Conservation (phyloP, 495 filamentous ascomycete genomes). For the Tuber brumale region DNA sequence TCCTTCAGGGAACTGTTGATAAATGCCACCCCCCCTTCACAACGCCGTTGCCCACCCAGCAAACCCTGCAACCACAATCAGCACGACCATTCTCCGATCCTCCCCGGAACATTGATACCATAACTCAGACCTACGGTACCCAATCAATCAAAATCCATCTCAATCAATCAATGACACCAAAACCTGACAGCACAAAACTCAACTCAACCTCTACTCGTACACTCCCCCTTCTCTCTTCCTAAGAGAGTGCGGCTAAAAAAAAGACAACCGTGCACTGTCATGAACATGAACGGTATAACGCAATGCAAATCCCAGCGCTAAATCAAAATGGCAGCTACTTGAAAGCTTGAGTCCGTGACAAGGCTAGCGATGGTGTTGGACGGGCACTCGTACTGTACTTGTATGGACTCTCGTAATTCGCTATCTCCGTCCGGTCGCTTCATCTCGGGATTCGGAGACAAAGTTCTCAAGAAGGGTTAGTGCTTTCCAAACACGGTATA, state of each 20-base stretch:
- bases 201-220: not conserved
- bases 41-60: not conserved
- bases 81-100: not conserved
- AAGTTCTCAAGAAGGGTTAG: too few species aligned
- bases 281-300: not conserved
- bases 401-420: too few species aligned
- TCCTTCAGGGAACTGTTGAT: not conserved
- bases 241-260: not conserved
- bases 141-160: not conserved
- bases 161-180: not conserved
- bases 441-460: too few species aligned
- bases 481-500: too few species aligned
- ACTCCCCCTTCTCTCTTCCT: not conserved
- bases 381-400: too few species aligned
- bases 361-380: not conserved
- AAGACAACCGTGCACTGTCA: not conserved
- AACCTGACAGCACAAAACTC: not conserved
- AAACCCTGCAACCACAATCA: not conserved
- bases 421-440: too few species aligned
- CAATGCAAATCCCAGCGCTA: not conserved
- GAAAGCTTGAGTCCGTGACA: not conserved
- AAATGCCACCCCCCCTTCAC: not conserved
- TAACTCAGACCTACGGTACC: not conserved
- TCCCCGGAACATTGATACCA: not conserved
- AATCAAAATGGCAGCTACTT: not conserved